These are phyloP conservation scores for Patellifolia procumbens DNA, from an alignment of 179 eudicot genomes.

Conservation along the genomic window DNA sequence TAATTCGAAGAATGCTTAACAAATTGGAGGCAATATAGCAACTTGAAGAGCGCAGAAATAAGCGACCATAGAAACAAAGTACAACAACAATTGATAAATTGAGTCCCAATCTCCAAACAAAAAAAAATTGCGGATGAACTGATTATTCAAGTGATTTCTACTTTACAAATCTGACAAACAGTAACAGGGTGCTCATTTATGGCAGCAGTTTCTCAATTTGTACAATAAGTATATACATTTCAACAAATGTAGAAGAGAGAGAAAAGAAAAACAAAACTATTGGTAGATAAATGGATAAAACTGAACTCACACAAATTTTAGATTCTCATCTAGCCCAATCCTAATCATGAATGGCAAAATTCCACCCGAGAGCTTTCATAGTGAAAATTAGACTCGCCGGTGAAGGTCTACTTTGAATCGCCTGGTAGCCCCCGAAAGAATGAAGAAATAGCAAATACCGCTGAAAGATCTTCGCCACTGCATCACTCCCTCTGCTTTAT, in stretches of 20 bases:
- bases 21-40: not conserved
- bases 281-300: conserved; percentile 28
- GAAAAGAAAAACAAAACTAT: conserved; percentile 12
- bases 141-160: conserved; percentile 33
- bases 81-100: conserved; percentile 3
- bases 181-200: conserved; percentile 32
- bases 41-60: not conserved
- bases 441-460: conserved; percentile 28
- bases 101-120: not conserved
- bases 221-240: conserved; percentile 45
- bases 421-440: conserved; percentile 27
- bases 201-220: conserved; percentile 38
- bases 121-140: conserved; percentile 3
- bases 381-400: conserved; percentile 4
- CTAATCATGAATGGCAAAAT: conserved; percentile 28
- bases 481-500: conserved; percentile 5
- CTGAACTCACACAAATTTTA: conserved; percentile 27
- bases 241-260: conserved; percentile 24
- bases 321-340: conserved; percentile 27
- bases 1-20: not conserved
- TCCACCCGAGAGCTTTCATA: conserved; percentile 25
- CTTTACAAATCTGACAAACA: conserved; percentile 39
- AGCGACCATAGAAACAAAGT: not conserved
- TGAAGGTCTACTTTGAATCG: conserved; percentile 25
- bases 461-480: conserved; percentile 18